Evolutionary conservation across 495 filamentous ascomycete genomes (phyloP).

Genomic region (Chaetomium tenue): DNA sequence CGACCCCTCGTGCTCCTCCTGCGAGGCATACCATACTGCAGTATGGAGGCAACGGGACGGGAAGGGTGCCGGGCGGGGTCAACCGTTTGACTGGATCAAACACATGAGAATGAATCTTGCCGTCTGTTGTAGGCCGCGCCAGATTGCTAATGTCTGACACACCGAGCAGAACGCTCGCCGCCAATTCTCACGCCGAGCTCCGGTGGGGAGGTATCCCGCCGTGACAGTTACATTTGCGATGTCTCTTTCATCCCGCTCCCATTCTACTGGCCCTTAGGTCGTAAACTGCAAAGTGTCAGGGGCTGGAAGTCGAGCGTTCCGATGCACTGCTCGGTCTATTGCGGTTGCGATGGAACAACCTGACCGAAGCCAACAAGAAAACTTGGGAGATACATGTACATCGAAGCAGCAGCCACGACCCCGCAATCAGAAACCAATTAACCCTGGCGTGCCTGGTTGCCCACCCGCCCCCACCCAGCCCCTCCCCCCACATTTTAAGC

Average conservation of each 20-base stretch:
- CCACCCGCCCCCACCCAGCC: not conserved
- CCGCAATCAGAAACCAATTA: too few relatives aligned
- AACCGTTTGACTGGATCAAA: not conserved
- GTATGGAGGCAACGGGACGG: constrained; percentile 1
- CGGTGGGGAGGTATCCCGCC: not conserved
- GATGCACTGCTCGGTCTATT: constrained; percentile 25
- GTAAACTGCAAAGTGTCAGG: constrained; percentile 1
- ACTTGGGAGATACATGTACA: not conserved
- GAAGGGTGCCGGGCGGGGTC: constrained; percentile 8
- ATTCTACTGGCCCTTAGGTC: not conserved
- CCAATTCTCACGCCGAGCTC: not conserved
- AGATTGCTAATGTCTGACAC: constrained; percentile 29
- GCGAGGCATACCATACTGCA: not conserved
- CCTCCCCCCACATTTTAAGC: constrained; percentile 28
- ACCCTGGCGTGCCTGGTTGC: too few relatives aligned
- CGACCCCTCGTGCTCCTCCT: constrained; percentile 7
- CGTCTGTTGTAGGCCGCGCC: not conserved
- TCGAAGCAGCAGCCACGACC: too few relatives aligned
- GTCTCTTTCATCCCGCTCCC: not conserved
- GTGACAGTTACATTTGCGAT: constrained; percentile 1
- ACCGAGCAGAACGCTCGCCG: not conserved
- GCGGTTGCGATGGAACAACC: not conserved
- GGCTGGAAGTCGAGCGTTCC: constrained; percentile 18
- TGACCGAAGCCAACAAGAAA: not conserved
- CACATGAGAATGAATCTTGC: not conserved